A percentile compares a stretch with the other conserved stretches of the same genome.
Evolutionary conservation across 2,329 filamentous ascomycete species (phyloP).

Genomic region (Didymellaceae sp.): DNA sequence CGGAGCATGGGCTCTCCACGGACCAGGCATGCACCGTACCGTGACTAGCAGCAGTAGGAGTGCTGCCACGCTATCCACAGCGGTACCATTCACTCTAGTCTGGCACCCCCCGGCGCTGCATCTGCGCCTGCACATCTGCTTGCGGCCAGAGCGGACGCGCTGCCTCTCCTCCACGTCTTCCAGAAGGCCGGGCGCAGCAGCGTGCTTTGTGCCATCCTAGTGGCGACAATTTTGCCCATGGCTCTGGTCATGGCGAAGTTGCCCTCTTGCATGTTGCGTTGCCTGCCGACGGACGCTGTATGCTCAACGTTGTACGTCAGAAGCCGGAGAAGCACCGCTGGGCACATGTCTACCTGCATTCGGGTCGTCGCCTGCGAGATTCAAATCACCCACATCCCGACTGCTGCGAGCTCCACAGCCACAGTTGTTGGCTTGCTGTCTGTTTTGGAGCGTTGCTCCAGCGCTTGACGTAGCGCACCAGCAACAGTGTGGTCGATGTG

Average conservation of each 20-base stretch:
- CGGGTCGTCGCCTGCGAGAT: constrained; percentile 13
- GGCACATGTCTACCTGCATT: constrained; percentile 11
- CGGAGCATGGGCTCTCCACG: constrained; percentile 5
- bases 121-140: constrained; percentile 2
- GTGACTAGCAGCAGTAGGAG: constrained; percentile 7
- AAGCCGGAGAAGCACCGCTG: constrained; percentile 15
- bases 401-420: neutral
- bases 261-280: constrained; percentile 2
- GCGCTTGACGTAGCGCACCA: constrained; percentile 6
- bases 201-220: constrained; percentile 2
- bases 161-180: constrained; percentile 5
- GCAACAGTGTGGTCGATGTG: constrained; percentile 1
- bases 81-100: constrained; percentile 5
- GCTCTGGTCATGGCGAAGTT: neutral
- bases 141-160: constrained; percentile 10
- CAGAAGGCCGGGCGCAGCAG: constrained; percentile 13
- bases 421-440: neutral
- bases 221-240: constrained; percentile 1
- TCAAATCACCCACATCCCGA: constrained; percentile 1
- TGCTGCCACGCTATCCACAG: constrained; percentile 7
- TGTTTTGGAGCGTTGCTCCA: neutral
- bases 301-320: constrained; percentile 11
- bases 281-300: neutral
- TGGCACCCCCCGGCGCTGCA: constrained; percentile 11
- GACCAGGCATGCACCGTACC: constrained; percentile 7